phyloP scores from a whole-genome alignment of 2,329 filamentous ascomycete genomes.

The Fusarium bactridioides region DNA sequence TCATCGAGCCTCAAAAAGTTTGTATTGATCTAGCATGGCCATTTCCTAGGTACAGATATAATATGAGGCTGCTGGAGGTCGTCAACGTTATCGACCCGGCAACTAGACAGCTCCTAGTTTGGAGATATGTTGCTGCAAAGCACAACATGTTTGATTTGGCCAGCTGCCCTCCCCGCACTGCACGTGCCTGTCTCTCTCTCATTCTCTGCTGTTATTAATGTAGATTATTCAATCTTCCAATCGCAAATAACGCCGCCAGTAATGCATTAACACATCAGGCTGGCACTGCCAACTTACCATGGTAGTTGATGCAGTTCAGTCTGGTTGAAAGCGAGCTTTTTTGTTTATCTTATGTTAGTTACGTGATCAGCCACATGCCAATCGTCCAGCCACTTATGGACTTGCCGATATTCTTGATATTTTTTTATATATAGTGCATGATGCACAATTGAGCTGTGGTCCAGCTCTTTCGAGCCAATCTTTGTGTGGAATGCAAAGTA shows the following conservation, averaged over 20 bases:
- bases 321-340: slow-evolving; percentile 12
- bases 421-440: slow-evolving; percentile 4
- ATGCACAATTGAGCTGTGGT: slow-evolving; percentile 1
- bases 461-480: slow-evolving; percentile 12
- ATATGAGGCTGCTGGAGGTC: slow-evolving; percentile 19
- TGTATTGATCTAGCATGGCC: slow-evolving; percentile 45
- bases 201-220: slow-evolving; percentile 28
- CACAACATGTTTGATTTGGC: not conserved
- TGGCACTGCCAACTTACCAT: slow-evolving; percentile 22
- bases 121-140: not conserved
- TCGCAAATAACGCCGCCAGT: slow-evolving; percentile 20
- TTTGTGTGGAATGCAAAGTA: slow-evolving; percentile 4
- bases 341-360: slow-evolving; percentile 30
- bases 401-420: slow-evolving; percentile 19
- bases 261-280: slow-evolving; percentile 18
- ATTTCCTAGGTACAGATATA: slow-evolving; percentile 43
- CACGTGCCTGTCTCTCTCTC: not conserved
- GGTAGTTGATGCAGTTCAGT: slow-evolving; percentile 23
- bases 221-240: slow-evolving; percentile 34
- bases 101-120: slow-evolving; percentile 1
- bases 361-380: slow-evolving; percentile 12
- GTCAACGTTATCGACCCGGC: not conserved
- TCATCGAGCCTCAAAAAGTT: slow-evolving; percentile 23
- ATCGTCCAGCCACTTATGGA: slow-evolving; percentile 21
- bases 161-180: slow-evolving; percentile 5